These are phyloP conservation scores for Beauveria sp. DNA, from an alignment of 2,329 filamentous ascomycete species.

Conservation along the genomic window DNA sequence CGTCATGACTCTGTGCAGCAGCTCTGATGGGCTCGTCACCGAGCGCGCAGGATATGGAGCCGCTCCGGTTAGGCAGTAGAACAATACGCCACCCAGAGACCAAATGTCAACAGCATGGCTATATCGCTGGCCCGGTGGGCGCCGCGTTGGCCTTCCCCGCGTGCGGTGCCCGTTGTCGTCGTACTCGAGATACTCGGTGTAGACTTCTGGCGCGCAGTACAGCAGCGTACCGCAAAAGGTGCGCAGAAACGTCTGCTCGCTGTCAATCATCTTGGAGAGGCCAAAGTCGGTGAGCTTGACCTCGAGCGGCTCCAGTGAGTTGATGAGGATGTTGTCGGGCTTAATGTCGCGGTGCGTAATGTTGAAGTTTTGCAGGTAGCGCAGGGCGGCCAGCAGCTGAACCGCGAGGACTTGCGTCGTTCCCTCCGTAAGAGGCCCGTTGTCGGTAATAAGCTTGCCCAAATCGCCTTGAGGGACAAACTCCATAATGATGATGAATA, in stretches of 20 bases:
- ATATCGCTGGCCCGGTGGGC: slow-evolving; percentile 59
- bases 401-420: slow-evolving; percentile 63
- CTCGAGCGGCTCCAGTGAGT: slow-evolving; percentile 61
- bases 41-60: slow-evolving; percentile 76
- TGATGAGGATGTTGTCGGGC: slow-evolving; percentile 91
- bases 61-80: slow-evolving; percentile 69
- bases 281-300: slow-evolving; percentile 97
- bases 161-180: slow-evolving; percentile 62
- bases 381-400: slow-evolving; percentile 74
- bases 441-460: slow-evolving; percentile 58
- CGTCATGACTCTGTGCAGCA: slow-evolving; percentile 83
- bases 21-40: slow-evolving; percentile 68
- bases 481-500: slow-evolving; percentile 98
- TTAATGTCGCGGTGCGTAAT: slow-evolving; percentile 99
- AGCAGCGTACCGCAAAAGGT: slow-evolving; percentile 95
- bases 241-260: slow-evolving; percentile 83
- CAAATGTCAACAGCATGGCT: slow-evolving; percentile 91
- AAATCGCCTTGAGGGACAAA: slow-evolving; percentile 78
- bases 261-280: slow-evolving; percentile 86
- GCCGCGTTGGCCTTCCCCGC: slow-evolving; percentile 55
- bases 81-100: slow-evolving; percentile 90
- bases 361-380: slow-evolving; percentile 76
- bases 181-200: slow-evolving; percentile 62
- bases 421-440: slow-evolving; percentile 57
- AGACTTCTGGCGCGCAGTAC: slow-evolving; percentile 95